These are phyloP conservation scores for Odontarrhena argentea DNA, from an alignment of 345 rosid species.

Conservation along the genomic window DNA sequence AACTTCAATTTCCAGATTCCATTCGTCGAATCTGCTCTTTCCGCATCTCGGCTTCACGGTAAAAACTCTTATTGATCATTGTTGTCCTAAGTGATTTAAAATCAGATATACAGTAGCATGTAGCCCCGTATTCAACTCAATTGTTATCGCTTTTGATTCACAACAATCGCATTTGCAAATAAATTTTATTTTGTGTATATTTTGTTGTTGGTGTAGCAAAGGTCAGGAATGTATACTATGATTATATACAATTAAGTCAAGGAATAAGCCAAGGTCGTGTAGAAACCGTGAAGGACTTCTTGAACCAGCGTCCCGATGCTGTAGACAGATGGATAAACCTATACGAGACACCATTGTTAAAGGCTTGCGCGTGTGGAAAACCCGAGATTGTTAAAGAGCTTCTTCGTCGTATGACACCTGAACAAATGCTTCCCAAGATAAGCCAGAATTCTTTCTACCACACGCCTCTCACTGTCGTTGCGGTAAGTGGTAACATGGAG, in stretches of 20 bases:
- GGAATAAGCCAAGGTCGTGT: constrained; percentile 37
- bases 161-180: too few species aligned
- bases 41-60: constrained; percentile 34
- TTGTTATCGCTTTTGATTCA: too few species aligned
- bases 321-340: constrained; percentile 33
- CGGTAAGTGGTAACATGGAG: constrained; percentile 42
- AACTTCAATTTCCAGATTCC: constrained; percentile 16
- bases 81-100: too few species aligned
- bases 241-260: constrained; percentile 32
- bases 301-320: constrained; percentile 25
- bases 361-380: constrained; percentile 39
- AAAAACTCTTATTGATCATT: neutral
- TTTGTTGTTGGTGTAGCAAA: constrained; percentile 26
- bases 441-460: constrained; percentile 37
- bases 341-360: constrained; percentile 38
- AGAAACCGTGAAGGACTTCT: constrained; percentile 28
- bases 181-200: neutral
- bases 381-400: constrained; percentile 37
- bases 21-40: constrained; percentile 21
- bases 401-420: constrained; percentile 42
- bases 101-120: too few species aligned
- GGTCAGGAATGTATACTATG: constrained; percentile 29
- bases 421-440: constrained; percentile 41
- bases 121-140: too few species aligned
- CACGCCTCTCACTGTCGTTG: constrained; percentile 42